phyloP scores from a whole-genome alignment of 805 yeast species.

The Vanderwaltozyma yarrowii region DNA sequence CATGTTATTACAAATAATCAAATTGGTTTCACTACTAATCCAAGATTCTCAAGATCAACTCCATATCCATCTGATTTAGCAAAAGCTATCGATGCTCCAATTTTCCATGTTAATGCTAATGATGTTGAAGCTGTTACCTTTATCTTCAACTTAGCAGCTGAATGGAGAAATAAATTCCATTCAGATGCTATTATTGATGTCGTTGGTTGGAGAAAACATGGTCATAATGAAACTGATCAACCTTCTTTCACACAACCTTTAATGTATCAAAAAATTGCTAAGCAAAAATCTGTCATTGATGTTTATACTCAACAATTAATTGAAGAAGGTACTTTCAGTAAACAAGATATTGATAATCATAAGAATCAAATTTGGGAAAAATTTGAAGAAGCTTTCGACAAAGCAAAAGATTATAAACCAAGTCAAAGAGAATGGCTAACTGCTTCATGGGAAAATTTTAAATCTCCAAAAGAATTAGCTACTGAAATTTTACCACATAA shows the following conservation, averaged over 20 bases:
- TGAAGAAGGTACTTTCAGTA: slow-evolving; percentile 79
- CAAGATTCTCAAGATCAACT: slow-evolving; percentile 93
- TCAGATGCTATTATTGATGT: slow-evolving; percentile 93
- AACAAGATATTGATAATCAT: slow-evolving; percentile 88
- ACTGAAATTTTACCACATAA: slow-evolving; percentile 91
- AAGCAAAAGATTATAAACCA: slow-evolving; percentile 84
- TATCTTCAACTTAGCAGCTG: slow-evolving; percentile 93
- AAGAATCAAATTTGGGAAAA: slow-evolving; percentile 96
- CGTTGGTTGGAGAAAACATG: slow-evolving; percentile 97
- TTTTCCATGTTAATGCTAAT: slow-evolving; percentile 98
- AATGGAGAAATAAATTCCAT: slow-evolving; percentile 96
- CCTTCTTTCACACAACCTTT: slow-evolving; percentile 98
- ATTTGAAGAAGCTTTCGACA: slow-evolving; percentile 80
- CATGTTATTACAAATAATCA: slow-evolving; percentile 96
- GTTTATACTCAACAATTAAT: slow-evolving; percentile 71
- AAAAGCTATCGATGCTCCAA: slow-evolving; percentile 93
- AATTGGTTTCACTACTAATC: slow-evolving; percentile 99
- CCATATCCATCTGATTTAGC: slow-evolving; percentile 98
- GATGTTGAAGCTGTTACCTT: slow-evolving; percentile 90
- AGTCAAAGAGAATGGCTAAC: slow-evolving; percentile 96
- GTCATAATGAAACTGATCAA: slow-evolving; percentile 99
- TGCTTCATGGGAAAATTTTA: slow-evolving; percentile 98
- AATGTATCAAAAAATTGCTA: slow-evolving; percentile 87
- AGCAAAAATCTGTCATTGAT: slow-evolving; percentile 83
- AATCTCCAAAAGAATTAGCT: slow-evolving; percentile 93